Base-by-base conservation (phyloP, 805 yeast species). In the Pichia membranifaciens region DNA sequence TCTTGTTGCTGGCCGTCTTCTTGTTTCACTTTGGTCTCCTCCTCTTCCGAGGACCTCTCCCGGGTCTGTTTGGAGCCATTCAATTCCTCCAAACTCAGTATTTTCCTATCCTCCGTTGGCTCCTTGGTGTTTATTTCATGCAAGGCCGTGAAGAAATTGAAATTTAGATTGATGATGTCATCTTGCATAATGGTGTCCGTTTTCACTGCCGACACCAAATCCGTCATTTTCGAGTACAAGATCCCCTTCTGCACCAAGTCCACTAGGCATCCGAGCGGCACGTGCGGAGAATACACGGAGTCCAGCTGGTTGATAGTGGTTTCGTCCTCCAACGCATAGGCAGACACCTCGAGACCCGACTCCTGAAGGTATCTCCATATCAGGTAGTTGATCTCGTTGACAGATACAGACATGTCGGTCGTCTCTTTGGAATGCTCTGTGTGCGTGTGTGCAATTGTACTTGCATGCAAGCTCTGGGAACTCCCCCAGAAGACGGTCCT, bases 291-390 rank as follows among this genome's bases (percentile, higher is more conserved):
- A 51, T 76, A 73, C 45, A 68, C 66, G 3, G 62, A 61, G 40
- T 81, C 96, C 51, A 77, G 74, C 18, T 72, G 71, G 51, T 78
- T 72, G 10, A 85, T 82, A 18, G 74, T 68, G 0, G 91, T 71
- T 54, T 86, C 90, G 54, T 85, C 83, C 52, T 84, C 87, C 25
- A 93, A 66, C 0, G 96, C 95, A 58, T 75, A 79, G 0, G 96
- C 89, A 2, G 93, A 73, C 18, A 87, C 72, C 44, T 86, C 90
- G 35, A 74, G 72, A 3, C 95, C 95, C 5, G 82, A 71, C 62
- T 93, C 98, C 60, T 88, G 96, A 34, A 89, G 73, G 60, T 91
- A 93, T 51, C 97, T 70, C 96, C 96, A 93, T 45, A 91, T 78
- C 56, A 93, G 74, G 61, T 91, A 91, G 70, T 91, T 93, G 46